Conservation (phyloP, 2,329 filamentous ascomycete genomes). For the Rosellinia necatrix region DNA sequence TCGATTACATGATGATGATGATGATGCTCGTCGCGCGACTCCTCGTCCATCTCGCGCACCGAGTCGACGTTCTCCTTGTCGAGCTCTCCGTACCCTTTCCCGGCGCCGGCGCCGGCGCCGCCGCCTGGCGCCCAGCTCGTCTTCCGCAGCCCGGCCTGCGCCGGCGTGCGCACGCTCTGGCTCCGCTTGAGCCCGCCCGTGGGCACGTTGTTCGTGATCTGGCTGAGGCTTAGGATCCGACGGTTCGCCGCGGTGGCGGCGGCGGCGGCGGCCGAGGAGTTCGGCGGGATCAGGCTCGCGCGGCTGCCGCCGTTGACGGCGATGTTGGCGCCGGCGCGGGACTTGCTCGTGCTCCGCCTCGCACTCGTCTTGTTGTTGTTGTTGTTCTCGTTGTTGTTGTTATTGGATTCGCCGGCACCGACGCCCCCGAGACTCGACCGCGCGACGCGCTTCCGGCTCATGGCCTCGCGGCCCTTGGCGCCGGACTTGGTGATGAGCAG, state of each 20-base stretch:
- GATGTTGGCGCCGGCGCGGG: constrained; percentile 52
- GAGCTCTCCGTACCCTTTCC: constrained; percentile 57
- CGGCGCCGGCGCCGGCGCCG: constrained; percentile 45
- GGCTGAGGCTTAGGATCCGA: constrained; percentile 86
- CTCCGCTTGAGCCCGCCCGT: constrained; percentile 72
- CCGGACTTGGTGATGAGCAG: constrained; percentile 75
- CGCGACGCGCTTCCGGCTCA: constrained; percentile 61
- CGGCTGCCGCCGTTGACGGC: constrained; percentile 59
- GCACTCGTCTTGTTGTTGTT: no score
- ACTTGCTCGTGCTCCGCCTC: no score
- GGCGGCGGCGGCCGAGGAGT: no score
- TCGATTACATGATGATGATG: no score
- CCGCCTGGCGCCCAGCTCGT: constrained; percentile 67
- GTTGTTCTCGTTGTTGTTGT: background rate
- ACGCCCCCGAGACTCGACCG: constrained; percentile 47
- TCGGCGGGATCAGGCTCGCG: constrained; percentile 49
- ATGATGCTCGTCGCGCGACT: constrained; percentile 50
- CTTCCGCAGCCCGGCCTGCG: constrained; percentile 60
- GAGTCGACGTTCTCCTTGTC: constrained; percentile 65
- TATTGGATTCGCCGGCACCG: background rate
- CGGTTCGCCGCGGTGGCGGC: constrained; percentile 64
- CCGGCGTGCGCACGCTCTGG: constrained; percentile 73
- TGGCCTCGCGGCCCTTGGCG: constrained; percentile 55
- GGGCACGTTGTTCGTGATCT: constrained; percentile 79
- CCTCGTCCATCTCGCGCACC: constrained; percentile 67